A percentile compares a stretch with the other conserved stretches of the same genome.
phyloP scores from a whole-genome alignment of 768 basidiomycete species.

The Cubamyces lactineus region DNA sequence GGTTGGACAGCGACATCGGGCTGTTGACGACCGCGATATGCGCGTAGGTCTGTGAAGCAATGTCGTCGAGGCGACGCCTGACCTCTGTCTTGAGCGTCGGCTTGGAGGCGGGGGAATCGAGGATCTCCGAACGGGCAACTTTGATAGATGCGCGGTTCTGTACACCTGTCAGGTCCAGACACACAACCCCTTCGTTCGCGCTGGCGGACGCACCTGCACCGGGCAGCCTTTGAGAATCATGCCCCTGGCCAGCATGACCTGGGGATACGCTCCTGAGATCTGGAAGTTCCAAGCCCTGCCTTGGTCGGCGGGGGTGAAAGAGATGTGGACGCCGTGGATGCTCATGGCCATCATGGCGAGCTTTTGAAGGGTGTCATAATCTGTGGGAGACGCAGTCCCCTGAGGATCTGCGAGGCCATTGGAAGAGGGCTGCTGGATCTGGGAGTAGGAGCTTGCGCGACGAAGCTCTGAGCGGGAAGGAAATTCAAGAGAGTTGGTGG shows the following conservation, averaged over 20 bases:
- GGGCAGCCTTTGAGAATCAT: conserved; percentile 90
- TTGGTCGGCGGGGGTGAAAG: conserved; percentile 73
- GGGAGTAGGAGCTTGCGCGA: conserved; percentile 39
- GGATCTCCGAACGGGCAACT: conserved; percentile 90
- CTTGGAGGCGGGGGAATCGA: conserved; percentile 81
- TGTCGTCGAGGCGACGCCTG: conserved; percentile 86
- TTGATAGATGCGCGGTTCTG: conserved; percentile 88
- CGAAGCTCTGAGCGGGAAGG: conserved; percentile 50
- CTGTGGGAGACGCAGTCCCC: conserved; percentile 44
- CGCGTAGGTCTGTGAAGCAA: conserved; percentile 89
- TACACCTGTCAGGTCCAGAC: neutral
- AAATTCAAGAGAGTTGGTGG: conserved; percentile 67
- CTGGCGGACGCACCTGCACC: conserved; percentile 59
- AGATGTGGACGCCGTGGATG: conserved; percentile 81
- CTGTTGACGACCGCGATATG: conserved; percentile 95
- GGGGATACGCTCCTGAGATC: conserved; percentile 88
- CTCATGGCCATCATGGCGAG: conserved; percentile 75
- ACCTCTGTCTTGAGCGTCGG: conserved; percentile 83
- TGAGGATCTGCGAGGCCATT: conserved; percentile 37
- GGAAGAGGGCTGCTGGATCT: conserved; percentile 39
- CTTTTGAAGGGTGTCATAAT: conserved; percentile 77
- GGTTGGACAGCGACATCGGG: conserved; percentile 70
- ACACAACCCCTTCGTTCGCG: neutral
- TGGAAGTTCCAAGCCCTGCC: conserved; percentile 86
- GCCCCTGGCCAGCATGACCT: conserved; percentile 89